Evolutionary conservation across 176 grass and related monocot genomes (phyloP), one percentile per base, ranked within the genome.

Genomic region (Juncus inflexus): DNA sequence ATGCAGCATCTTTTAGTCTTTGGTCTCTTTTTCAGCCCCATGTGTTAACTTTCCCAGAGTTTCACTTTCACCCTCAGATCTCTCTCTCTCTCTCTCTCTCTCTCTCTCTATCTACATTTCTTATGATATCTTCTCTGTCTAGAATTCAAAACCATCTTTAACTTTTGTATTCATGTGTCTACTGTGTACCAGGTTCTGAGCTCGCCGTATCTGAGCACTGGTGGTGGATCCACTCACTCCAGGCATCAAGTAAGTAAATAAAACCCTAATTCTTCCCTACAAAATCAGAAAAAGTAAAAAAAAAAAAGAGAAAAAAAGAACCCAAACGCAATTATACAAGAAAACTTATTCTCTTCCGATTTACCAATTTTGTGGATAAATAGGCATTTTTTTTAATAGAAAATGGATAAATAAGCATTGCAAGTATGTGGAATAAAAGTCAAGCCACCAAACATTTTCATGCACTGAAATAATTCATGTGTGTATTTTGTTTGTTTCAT

Each of bases 161-260:
- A 45, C 52, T 64, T 65, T 37, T 73, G 37, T 61, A 55, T 62
- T 59, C 14, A 51, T 65, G 10, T 61, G 42, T 71, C 7, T 71
- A 36, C 68, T 40, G 19, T 62, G 60, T 64, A 78, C 70, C 83
- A 99, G 94, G 89, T 78, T 77, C 83, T 99, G 75, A 99, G 88
- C 85, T 78, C 80, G 47, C 94, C 94, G 50, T 99, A 99, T 87
- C 63, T 78, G 35, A 81, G 61, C 43, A 69, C 49, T 55, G 36
- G 13, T 40, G 42, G 52, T 40, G 65, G 76, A 55, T 76, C 76
- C 74, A 73, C 49, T 55, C 73, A 68, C 51, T 72, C 63, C 10
- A 74, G 75, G 55, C 76, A 77, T 0, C 56, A 42, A 8, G 63
- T 66, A 64, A 60, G 45, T 41, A 51, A 61, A 57, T 58, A 10